Base-by-base conservation (phyloP, 345 rosid genomes). In the Salix purpurea region DNA sequence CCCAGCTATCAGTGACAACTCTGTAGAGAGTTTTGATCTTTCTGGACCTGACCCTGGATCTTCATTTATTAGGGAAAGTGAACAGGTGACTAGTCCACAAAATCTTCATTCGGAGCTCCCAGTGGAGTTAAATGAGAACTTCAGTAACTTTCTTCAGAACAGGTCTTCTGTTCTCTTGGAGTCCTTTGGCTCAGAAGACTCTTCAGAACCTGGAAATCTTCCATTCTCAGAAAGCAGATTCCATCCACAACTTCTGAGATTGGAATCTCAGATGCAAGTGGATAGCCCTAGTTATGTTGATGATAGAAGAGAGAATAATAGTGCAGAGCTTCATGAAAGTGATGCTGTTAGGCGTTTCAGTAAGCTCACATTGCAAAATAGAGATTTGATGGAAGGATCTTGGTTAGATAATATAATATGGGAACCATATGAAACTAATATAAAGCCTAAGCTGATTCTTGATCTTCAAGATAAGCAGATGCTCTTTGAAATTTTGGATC, bases 401-500 rank as follows among this genome's bases (percentile, higher is more conserved):
- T 96, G 99, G 99, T 77, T 91, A 79, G 87, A 92, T 78, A 81
- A 87, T 81, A 87, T 96, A 77, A 85, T 91, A 79, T 93, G 98
- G 98, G 99, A 92, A 32, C 84, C 94, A 24, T 74, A 83, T 65
- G 80, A 81, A 66, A 70, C 78, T 70, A 75, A 78, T 42, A 62
- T 83, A 32, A 91, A 88, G 77, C 91, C 96, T 60, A 92, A 90
- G 91, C 86, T 96, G 65, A 91, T 96, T 81, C 87, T 89, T 77
- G 97, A 96, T 86, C 97, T 96, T 81, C 97, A 89, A 80, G 99
- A 96, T 83, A 89, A 90, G 85, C 94, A 90, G 77, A 96, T 96
- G 98, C 91, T 92, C 79, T 93, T 93, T 83, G 94, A 96, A 86
- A 86, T 93, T 82, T 74, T 87, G 67, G 94, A 93, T 91, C 80